These are phyloP conservation scores for Stagonosporopsis cucurbitacearum DNA, from an alignment of 2,329 filamentous ascomycete genomes.

Conservation along the genomic window DNA sequence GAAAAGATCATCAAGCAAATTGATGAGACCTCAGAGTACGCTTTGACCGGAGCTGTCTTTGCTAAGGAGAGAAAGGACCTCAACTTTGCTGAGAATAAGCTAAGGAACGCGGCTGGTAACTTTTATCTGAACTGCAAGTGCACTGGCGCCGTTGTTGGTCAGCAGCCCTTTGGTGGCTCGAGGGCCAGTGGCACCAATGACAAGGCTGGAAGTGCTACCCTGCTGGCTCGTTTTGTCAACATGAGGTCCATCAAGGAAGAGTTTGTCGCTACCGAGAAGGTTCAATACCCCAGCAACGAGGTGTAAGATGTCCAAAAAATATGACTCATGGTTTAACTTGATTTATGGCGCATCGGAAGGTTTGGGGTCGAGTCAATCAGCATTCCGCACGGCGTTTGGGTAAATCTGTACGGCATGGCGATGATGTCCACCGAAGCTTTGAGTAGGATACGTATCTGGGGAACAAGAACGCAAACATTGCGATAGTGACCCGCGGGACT, in stretches of 20 bases:
- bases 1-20: constrained; percentile 66
- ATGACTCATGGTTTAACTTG: not conserved
- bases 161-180: constrained; percentile 62
- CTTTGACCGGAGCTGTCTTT: constrained; percentile 78
- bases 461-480: not conserved
- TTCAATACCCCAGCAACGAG: constrained; percentile 62
- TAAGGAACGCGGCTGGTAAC: constrained; percentile 78
- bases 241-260: constrained; percentile 65
- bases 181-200: constrained; percentile 64
- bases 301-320: constrained; percentile 22
- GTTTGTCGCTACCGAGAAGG: constrained; percentile 56
- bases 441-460: not conserved
- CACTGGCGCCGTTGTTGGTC: constrained; percentile 58
- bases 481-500: not conserved
- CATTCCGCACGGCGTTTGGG: constrained; percentile 16
- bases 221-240: constrained; percentile 62
- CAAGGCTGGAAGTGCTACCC: constrained; percentile 61
- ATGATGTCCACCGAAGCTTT: constrained; percentile 13
- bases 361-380: not conserved
- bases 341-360: constrained; percentile 8
- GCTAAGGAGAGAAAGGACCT: constrained; percentile 71
- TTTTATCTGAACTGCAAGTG: constrained; percentile 88
- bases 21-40: constrained; percentile 77
- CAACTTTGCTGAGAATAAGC: constrained; percentile 71
- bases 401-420: not conserved